Evolutionary conservation across 371 early-diverging fungal genomes (phyloP), one percentile per base, ranked within the genome.

Genomic region (Blakeslea trispora): DNA sequence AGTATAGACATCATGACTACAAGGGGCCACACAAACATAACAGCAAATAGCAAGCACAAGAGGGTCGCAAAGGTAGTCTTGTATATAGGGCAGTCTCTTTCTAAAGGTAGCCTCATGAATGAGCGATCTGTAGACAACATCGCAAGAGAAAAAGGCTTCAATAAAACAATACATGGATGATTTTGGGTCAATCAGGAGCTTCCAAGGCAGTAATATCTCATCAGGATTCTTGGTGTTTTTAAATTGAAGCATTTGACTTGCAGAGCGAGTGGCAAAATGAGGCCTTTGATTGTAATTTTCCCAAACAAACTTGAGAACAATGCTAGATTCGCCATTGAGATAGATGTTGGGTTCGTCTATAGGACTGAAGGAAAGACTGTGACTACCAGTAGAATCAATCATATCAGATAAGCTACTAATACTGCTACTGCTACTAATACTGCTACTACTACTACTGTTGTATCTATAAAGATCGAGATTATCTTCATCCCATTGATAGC

Each of bases 71-170:
- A 55, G 17, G 1, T 55, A 55, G 4, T 55, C 37, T 15, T 55
- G 9, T 8, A 59, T n/a, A 1, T 22, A 0, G 1, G 11, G 3
- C 9, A 31, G 41, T 19, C 35, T 45, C 6, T 44, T 28, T n/a
- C 51, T 46, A 39, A 55, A 64, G 5, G 55, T 40, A 0, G 42
- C 7, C 55, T 64, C 50, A 47, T 64, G 55, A 18, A 64, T 13
- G 3, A 50, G 14, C 6, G 59, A 45, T 0, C 21, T 41, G n/a
- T 46, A 54, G 5, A 45, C 13, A 10, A 59, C 55, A 22, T 55
- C 52, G 40, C 64, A 64, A 5, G 34, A 11, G 15, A 64, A 64
- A 18, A 59, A 64, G 9, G 31, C 40, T 0, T 45, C n/a, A 1
- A 59, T 4, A 1, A 64, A 24, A 18, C 37, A 15, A 28, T 51